Evolutionary conservation across 495 filamentous ascomycete genomes (phyloP), one percentile per base, ranked within the genome.

Genomic region (Corynascus novoguineensis): DNA sequence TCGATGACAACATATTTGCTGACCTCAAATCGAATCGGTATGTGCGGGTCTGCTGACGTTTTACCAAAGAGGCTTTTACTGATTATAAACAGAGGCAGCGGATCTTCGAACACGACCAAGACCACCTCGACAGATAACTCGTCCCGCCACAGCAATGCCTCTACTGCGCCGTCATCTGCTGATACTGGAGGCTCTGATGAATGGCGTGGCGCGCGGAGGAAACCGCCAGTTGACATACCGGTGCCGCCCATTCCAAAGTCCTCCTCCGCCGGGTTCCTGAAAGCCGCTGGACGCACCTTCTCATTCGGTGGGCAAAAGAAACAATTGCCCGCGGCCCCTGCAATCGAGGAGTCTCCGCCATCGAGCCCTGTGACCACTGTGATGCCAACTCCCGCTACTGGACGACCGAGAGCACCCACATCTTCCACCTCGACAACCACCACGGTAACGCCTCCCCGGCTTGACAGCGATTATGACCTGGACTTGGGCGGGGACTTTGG

Each of bases 161-260:
- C 87, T 6, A 90, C 86, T 17, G 71, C 85, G 9, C 86, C 87
- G 22, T 89, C 86, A 7, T 88, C 86, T 8, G 83, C 83, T 22
- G 87, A 89, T 57, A 68, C 78, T 7, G 73, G 75, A 21, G 68
- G 70, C 6, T 76, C 82, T 53, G 81, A 86, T 34, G 82, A 86
- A 50, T 72, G 71, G 64, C 71, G 72, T 32, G 64, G 60, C 38
- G 67, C 70, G 14, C 77, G 78, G 57, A 77, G 77, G 41, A 80
- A 80, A 64, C 67, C 71, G 14, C 64, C 75, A 15, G 69, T 73
- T 41, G 81, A 86, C 42, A 77, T 82, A 46, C 83, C 84, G 14
- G 68, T 78, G 22, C 85, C 85, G 19, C 78, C 79, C 24, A 63
- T 78, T 11, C 80, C 81, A 2, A 81, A 79, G 46, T 75, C 79